phyloP scores from a whole-genome alignment of 2,329 filamentous ascomycete species.

The Hymenoscyphus repandus region DNA sequence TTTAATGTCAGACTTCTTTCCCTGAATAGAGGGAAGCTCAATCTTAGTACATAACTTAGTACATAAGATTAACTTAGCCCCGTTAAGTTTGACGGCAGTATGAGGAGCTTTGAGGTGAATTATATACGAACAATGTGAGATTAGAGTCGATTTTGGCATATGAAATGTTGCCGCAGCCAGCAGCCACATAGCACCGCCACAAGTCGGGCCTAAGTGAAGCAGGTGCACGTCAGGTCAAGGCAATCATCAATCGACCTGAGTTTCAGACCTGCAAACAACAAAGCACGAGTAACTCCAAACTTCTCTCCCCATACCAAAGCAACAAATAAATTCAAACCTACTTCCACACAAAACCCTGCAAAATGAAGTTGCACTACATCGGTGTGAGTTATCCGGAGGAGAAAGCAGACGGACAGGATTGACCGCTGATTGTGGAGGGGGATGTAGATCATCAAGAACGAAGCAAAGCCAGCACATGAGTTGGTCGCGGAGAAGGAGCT shows the following conservation, averaged over 20 bases:
- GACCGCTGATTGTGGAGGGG: conserved; percentile 20
- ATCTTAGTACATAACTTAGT: too few species aligned
- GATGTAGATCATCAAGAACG: conserved; percentile 73
- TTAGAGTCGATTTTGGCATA: too few species aligned
- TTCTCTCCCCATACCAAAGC: neutral
- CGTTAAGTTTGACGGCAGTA: too few species aligned
- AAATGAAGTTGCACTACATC: conserved; percentile 84
- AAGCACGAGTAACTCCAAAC: neutral
- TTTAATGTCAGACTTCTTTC: too few species aligned
- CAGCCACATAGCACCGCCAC: too few species aligned
- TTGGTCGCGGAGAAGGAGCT: conserved; percentile 73
- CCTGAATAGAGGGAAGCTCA: too few species aligned
- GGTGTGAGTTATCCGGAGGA: conserved; percentile 51
- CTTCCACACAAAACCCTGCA: conserved; percentile 32
- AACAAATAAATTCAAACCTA: neutral
- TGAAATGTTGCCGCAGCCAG: too few species aligned
- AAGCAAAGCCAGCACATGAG: conserved; percentile 69
- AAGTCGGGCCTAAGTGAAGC: too few species aligned
- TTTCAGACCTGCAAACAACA: neutral
- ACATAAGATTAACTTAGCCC: too few species aligned
- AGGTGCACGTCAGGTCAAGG: neutral
- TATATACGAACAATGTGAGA: too few species aligned
- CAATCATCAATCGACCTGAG: neutral
- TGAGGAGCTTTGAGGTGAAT: too few species aligned
- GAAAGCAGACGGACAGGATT: conserved; percentile 14